Evolutionary conservation across 2,329 filamentous ascomycete genomes (phyloP).

Genomic region (Hypoxylon sp.): DNA sequence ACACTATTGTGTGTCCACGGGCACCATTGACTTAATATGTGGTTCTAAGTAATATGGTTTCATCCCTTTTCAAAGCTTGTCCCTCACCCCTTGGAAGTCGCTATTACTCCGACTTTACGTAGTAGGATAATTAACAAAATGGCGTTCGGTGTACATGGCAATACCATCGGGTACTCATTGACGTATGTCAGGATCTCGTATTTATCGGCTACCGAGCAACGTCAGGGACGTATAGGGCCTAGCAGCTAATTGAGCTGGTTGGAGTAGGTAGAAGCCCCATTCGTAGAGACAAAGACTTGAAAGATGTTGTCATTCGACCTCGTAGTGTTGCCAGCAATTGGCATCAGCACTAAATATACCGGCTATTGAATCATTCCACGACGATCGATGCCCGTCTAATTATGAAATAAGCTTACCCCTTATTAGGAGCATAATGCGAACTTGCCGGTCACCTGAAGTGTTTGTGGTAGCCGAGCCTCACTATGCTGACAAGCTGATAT

Average conservation of each 20-base stretch:
- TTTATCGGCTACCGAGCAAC: background rate
- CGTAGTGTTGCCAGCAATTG: conserved; percentile 15
- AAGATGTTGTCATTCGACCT: conserved; percentile 32
- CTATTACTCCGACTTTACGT: background rate
- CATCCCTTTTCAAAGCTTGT: background rate
- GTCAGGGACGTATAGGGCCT: background rate
- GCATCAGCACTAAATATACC: background rate
- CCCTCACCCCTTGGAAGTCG: background rate
- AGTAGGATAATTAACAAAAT: background rate
- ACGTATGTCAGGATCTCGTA: background rate
- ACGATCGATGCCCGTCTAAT: background rate
- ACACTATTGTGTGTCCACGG: no score
- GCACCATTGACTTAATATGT: no score
- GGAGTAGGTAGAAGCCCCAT: background rate
- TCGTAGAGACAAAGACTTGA: background rate
- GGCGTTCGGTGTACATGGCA: background rate
- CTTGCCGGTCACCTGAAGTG: conserved; percentile 15
- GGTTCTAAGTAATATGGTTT: background rate
- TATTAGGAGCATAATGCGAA: conserved; percentile 25
- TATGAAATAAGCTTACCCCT: conserved; percentile 1
- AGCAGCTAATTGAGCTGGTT: background rate
- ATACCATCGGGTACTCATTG: background rate
- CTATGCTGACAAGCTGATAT: conserved; percentile 28
- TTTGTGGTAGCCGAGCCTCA: conserved; percentile 10
- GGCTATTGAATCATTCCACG: conserved; percentile 4